Percentiles rank a stretch among this genome's conserved stretches.
phyloP scores from a whole-genome alignment of 192 early-diverging fungal species.

The Backusella macrospora region DNA sequence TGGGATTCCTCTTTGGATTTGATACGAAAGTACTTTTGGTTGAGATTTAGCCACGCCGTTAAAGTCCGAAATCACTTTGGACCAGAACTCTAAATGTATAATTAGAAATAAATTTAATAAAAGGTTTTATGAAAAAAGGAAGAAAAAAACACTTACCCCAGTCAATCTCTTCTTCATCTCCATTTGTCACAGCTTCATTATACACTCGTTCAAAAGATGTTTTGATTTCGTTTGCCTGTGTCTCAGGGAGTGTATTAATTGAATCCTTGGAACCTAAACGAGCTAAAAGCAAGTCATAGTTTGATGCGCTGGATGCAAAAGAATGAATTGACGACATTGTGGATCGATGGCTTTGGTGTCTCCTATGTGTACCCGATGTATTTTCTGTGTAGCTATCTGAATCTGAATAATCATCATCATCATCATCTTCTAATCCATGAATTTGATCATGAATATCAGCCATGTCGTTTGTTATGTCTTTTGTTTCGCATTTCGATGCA shows the following conservation, averaged over 20 bases:
- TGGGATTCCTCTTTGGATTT: conserved; percentile 89
- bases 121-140: neutral
- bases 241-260: neutral
- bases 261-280: conserved; percentile 69
- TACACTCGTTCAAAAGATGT: conserved; percentile 49
- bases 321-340: conserved; percentile 27
- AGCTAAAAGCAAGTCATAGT: conserved; percentile 63
- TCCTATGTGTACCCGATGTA: neutral
- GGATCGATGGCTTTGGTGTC: conserved; percentile 24
- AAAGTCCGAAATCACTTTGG: conserved; percentile 86
- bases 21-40: conserved; percentile 71
- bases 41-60: conserved; percentile 75
- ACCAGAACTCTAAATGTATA: conserved; percentile 82
- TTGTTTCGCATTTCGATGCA: neutral
- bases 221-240: conserved; percentile 49
- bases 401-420: neutral
- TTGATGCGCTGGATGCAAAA: conserved; percentile 29
- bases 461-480: conserved; percentile 6
- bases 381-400: conserved; percentile 11
- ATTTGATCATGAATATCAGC: neutral
- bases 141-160: conserved; percentile 60
- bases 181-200: conserved; percentile 34
- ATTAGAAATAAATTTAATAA: neutral
- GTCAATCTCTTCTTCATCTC: conserved; percentile 60
- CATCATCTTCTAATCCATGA: neutral